Evolutionary conservation across 768 basidiomycete genomes (phyloP), one percentile per base, ranked within the genome.

Genomic region (Calocybe indica): DNA sequence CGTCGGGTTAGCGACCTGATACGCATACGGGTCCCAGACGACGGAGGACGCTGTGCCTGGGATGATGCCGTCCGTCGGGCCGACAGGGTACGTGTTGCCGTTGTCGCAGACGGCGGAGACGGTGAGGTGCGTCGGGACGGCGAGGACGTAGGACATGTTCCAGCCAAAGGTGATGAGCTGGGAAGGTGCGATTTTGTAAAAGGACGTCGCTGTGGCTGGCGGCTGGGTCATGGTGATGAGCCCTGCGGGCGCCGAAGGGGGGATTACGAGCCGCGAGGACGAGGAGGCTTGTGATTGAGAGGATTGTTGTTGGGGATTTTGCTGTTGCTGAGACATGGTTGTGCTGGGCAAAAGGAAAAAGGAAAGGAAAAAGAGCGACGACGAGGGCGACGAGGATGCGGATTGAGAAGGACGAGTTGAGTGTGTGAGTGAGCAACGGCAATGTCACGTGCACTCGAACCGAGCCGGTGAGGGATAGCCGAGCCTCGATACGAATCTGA

Each of bases 1-100:
- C 28, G 75, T 75, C 2, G 79, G 71, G 48, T 78, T 65, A 4
- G 58, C 68, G 56, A 81, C 74, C 58, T 93, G 82, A 62, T 88
- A 92, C 38, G 76, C 70, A 56, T 76, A 92, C 0, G 87, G 63
- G 60, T 91, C 88, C 93, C 93, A 95, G 5, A 83, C 75, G 7
- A 88, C 81, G 37, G 68, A 58, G 5, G 88, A 88, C 32, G 83
- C 82, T 0, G 78, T 80, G 0, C 87, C 92, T 1, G 79, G 71
- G 4, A 92, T 78, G 29, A 83, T 65, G 2, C 88, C 85, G 56
- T 85, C 71, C 5, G 84, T 80, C 0, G 88, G 84, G 2, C 89
- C 91, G 7, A 95, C 88, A 11, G 89, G 79, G 62, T 92, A 97
- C 1, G 91, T 93, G 65, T 88, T 89, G 2, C 88, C 88, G 59